Percentiles rank a stretch among this genome's conserved stretches.
Conservation (phyloP, 192 early-diverging fungal genomes). For the Backusella liffmaniae region DNA sequence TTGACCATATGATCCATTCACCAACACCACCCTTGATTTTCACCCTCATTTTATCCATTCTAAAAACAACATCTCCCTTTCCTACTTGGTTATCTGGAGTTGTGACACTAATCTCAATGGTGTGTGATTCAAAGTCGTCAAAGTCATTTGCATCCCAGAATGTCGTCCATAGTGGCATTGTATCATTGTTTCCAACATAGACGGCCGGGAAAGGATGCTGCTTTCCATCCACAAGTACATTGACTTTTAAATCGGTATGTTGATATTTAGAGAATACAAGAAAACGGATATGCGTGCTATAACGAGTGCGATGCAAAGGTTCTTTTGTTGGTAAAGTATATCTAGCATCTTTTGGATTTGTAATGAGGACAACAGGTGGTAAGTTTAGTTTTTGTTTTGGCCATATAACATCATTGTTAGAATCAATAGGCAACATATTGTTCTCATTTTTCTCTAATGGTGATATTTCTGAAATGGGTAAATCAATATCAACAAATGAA, state of each 20-base stretch:
- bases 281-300: slow-evolving; percentile 70
- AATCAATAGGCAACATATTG: slow-evolving; percentile 13
- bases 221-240: slow-evolving; percentile 50
- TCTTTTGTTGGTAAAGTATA: slow-evolving; percentile 69
- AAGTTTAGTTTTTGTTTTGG: slow-evolving; percentile 32
- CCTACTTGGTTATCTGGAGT: slow-evolving; percentile 58
- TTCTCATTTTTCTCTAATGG: not conserved
- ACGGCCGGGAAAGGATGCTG: slow-evolving; percentile 43
- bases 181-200: slow-evolving; percentile 46
- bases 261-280: slow-evolving; percentile 64
- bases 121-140: slow-evolving; percentile 66
- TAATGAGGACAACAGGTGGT: slow-evolving; percentile 78
- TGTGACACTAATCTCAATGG: slow-evolving; percentile 57
- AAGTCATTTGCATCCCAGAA: slow-evolving; percentile 72
- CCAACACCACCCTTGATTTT: slow-evolving; percentile 65
- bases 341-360: slow-evolving; percentile 84
- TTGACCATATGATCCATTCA: slow-evolving; percentile 66
- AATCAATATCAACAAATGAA: slow-evolving; percentile 70
- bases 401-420: not conserved
- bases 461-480: slow-evolving; percentile 56
- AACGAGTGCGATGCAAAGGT: slow-evolving; percentile 58
- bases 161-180: slow-evolving; percentile 74
- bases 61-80: slow-evolving; percentile 54
- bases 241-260: slow-evolving; percentile 35
- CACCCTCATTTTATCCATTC: slow-evolving; percentile 59